Evolutionary conservation across 352 stramenopile species (phyloP).

Genomic region (Globisporangium sylvaticum): DNA sequence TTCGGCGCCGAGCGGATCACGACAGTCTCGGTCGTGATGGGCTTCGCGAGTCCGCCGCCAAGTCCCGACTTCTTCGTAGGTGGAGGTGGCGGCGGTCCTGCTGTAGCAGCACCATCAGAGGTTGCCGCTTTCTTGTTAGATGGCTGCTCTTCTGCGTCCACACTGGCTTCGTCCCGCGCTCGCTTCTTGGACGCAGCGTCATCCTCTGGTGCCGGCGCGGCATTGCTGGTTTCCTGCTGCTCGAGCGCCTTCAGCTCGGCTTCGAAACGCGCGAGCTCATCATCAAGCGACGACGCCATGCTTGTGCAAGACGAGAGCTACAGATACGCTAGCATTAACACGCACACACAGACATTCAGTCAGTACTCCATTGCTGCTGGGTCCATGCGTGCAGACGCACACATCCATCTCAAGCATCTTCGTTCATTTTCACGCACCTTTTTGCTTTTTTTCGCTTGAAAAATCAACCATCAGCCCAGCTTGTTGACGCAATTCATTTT

Average conservation of each 20-base stretch:
- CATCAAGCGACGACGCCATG: constrained; percentile 39
- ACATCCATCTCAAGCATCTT: background rate
- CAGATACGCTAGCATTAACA: background rate
- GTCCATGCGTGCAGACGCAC: background rate
- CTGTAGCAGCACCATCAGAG: background rate
- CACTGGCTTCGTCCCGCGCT: constrained; percentile 18
- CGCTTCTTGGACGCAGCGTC: constrained; percentile 27
- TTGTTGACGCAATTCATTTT: background rate
- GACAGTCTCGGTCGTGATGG: constrained; percentile 14
- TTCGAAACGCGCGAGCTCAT: constrained; percentile 82
- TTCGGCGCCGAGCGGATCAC: constrained; percentile 44
- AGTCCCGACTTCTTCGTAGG: constrained; percentile 12
- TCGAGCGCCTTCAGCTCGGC: constrained; percentile 79
- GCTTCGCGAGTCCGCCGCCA: constrained; percentile 13
- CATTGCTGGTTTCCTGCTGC: constrained; percentile 15
- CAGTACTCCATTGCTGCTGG: background rate
- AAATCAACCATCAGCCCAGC: background rate
- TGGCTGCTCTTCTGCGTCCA: constrained; percentile 15
- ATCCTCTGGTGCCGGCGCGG: background rate
- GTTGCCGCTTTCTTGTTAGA: constrained; percentile 28
- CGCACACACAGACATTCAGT: background rate
- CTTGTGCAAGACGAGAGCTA: background rate
- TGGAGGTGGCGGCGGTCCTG: background rate
- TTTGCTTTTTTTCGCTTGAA: constrained; percentile 1
- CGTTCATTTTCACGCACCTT: constrained; percentile 1